A percentile compares a stretch with the other conserved stretches of the same genome.
Evolutionary conservation across 495 filamentous ascomycete genomes (phyloP).

Genomic region (Pyrenula massariospora): DNA sequence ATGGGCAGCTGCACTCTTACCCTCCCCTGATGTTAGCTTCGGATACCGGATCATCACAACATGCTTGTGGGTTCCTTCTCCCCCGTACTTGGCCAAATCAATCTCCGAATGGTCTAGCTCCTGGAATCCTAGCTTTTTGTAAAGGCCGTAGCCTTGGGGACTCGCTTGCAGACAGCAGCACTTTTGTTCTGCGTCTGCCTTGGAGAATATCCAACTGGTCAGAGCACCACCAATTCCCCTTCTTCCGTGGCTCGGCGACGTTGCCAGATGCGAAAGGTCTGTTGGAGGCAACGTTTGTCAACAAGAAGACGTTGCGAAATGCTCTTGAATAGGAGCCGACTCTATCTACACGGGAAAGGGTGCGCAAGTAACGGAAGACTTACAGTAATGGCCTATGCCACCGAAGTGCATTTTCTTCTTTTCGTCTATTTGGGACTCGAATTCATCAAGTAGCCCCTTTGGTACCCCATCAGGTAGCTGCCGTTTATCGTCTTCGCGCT

Average conservation of each 20-base stretch:
- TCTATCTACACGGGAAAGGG: too few relatives aligned
- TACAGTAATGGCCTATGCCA: neutral
- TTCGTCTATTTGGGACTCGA: neutral
- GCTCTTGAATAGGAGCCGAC: too few relatives aligned
- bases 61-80: neutral
- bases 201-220: neutral
- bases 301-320: too few relatives aligned
- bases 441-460: neutral
- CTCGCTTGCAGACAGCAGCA: neutral
- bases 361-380: neutral
- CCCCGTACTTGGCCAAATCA: neutral
- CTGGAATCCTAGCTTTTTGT: neutral
- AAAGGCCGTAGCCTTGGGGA: neutral
- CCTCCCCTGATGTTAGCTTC: too few relatives aligned
- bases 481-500: neutral
- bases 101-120: neutral
- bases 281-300: too few relatives aligned
- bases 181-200: neutral
- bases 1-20: too few relatives aligned
- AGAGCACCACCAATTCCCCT: neutral
- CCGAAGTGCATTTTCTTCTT: neutral
- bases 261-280: neutral
- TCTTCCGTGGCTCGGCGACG: neutral
- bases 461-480: neutral
- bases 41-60: neutral